Base-by-base conservation (phyloP, 2,329 filamentous ascomycete species). In the Elsinoe australis region DNA sequence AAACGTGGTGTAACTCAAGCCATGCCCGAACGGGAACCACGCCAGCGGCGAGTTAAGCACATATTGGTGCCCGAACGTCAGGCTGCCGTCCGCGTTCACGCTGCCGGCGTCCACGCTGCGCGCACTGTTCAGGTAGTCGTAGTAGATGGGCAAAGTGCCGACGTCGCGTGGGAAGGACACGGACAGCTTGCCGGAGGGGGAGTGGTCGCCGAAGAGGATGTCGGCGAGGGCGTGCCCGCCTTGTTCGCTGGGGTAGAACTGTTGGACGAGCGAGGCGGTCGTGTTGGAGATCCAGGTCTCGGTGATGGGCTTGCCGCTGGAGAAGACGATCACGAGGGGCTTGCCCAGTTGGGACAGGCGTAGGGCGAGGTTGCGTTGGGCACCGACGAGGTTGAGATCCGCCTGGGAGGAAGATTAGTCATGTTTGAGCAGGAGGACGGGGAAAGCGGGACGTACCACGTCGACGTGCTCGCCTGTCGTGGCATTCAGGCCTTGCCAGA, bases 401-500 rank as follows among this genome's bases (percentile, higher is more conserved):
- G 75, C 67, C 44, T 47, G 32, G 46, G n/a, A n/a, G 22, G 29
- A 32, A 49, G 18, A 19, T 34, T 26, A 34, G 32, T 24, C 14
- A 14, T 5, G 6, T 10, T 19, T 10, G 17, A 9, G 15, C 12
- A 21, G n/a, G 3, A 22, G 28, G 29, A 24, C 2, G 29, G 28
- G 29, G 26, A 29, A 6, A 35, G 6, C 2, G n/a, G n/a, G 10
- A 46, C 44, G 17, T 36, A 44, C 49, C 1, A 79, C 70, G 55
- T 87, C 83, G 39, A 87, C 78, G 58, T 86, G 82, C 59, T 87
- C 83, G 44, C 82, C 83, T 0, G 82, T 87, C 48, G 83, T 87
- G 21, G 82, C 82, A 55, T 87, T 87, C 2, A 85, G 61, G 0
- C 80, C 79, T 49, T 67, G 63, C 83, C 82, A 87, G 2, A 87